phyloP scores from a whole-genome alignment of 202 grass and related monocot species.

The Dendrocalamus latiflorus region DNA sequence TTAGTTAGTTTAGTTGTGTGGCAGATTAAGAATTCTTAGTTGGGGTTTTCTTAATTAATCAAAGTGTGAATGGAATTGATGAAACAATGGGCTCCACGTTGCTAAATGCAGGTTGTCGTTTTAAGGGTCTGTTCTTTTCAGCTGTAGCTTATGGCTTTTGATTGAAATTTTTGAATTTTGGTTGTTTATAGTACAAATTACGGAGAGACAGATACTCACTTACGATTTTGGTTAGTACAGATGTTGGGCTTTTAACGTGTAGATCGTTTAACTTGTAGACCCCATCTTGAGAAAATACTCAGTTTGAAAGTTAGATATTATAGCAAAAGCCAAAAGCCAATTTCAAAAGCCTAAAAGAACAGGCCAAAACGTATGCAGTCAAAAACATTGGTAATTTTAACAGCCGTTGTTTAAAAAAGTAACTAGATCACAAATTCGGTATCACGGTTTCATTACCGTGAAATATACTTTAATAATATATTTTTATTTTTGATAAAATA shows the following conservation, averaged over 20 bases:
- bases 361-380: neutral
- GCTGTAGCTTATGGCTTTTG: too few relatives aligned
- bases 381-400: neutral
- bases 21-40: neutral
- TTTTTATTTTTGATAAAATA: neutral
- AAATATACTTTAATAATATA: neutral
- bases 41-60: neutral
- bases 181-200: too few relatives aligned
- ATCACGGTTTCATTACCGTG: neutral
- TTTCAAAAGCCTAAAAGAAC: too few relatives aligned
- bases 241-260: too few relatives aligned
- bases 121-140: too few relatives aligned
- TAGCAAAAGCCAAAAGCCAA: too few relatives aligned
- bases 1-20: neutral
- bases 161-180: too few relatives aligned
- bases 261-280: too few relatives aligned
- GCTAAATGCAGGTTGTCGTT: neutral
- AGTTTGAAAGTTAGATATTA: too few relatives aligned
- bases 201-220: too few relatives aligned
- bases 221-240: too few relatives aligned
- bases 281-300: too few relatives aligned
- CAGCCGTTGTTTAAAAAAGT: neutral
- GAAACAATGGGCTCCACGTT: neutral
- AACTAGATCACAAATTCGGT: neutral
- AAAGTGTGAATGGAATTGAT: slow-evolving; percentile 12